These are phyloP conservation scores for Colletotrichum acutatum DNA, from an alignment of 2,329 filamentous ascomycete genomes.

Conservation along the genomic window DNA sequence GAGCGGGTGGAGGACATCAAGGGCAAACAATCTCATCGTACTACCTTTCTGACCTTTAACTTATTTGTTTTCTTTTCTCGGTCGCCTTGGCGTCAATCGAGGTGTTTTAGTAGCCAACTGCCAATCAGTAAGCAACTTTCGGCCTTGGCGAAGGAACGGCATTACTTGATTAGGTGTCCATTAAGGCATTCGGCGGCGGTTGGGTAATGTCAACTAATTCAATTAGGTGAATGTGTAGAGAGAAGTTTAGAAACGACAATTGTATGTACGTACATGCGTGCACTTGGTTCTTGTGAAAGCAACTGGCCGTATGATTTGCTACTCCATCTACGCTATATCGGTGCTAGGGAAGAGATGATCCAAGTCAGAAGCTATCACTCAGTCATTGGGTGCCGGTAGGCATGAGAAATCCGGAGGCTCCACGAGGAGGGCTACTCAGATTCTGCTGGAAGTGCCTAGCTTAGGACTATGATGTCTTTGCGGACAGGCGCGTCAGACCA, in stretches of 20 bases:
- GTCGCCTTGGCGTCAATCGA: not conserved
- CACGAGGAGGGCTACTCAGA: too few species aligned
- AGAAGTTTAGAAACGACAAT: not conserved
- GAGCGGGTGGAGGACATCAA: not conserved
- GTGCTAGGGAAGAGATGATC: too few species aligned
- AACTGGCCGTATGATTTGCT: not conserved
- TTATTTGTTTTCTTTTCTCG: slow-evolving; percentile 3
- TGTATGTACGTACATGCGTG: not conserved
- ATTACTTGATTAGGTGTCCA: slow-evolving; percentile 4
- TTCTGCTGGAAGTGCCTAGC: not conserved
- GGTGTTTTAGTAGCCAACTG: not conserved
- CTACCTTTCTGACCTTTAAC: not conserved
- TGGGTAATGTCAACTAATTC: not conserved
- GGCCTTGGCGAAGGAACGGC: not conserved
- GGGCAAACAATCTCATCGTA: slow-evolving; percentile 1
- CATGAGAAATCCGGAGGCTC: not conserved
- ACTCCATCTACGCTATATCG: not conserved
- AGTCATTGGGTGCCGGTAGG: not conserved
- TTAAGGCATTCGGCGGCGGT: not conserved
- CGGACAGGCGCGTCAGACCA: not conserved
- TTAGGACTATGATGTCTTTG: not conserved
- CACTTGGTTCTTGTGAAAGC: not conserved
- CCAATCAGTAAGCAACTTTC: not conserved
- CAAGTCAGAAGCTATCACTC: too few species aligned
- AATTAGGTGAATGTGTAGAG: not conserved